Evolutionary conservation across 2,329 filamentous ascomycete genomes (phyloP), one percentile per base, ranked within the genome.

Genomic region (Neobulgaria alba): DNA sequence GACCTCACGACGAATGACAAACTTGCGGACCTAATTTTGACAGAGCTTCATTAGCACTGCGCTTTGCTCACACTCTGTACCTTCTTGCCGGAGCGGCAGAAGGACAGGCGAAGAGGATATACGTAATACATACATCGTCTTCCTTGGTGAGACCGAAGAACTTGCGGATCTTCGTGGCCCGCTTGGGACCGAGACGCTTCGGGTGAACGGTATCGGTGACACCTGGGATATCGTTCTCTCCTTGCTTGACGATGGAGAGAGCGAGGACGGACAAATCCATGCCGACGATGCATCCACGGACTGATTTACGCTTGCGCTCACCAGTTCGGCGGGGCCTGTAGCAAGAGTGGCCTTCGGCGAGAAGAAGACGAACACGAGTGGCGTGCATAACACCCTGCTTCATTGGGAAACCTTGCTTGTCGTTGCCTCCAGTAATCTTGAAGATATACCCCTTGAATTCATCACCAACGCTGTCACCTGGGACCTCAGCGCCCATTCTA

Each of bases 341-440:
- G 86, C 92, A 98, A 61, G 87, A 92, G 85, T 96, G 92, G 69
- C 92, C 92, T 43, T 94, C 88, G 67, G 83, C 67, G 66, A 98
- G 87, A 63, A 98, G 85, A 59, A 98, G 88, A 60, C 86, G 84
- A 73, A 95, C 92, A 92, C 92, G 92, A 69, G 86, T 92, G 63
- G 92, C 89, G 71, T 94, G 85, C 79, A 98, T 90, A 69, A 94
- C 85, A 79, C 92, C 92, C 83, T 98, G 93, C 88, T 98, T 98
- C 92, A 98, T 98, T 61, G 92, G 92, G 82, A 98, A 98, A 77
- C 92, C 92, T 79, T 98, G 93, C 87, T 98, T 98, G 85, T 98
- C 92, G 85, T 98, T 98, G 67, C 93, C 92, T 66, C 92, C 93
- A 63, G 92, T 98, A 77, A 98, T 96, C 68, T 81, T 84, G 83